phyloP scores from a whole-genome alignment of 2,329 filamentous ascomycete species.

The Cladosporium sp. region DNA sequence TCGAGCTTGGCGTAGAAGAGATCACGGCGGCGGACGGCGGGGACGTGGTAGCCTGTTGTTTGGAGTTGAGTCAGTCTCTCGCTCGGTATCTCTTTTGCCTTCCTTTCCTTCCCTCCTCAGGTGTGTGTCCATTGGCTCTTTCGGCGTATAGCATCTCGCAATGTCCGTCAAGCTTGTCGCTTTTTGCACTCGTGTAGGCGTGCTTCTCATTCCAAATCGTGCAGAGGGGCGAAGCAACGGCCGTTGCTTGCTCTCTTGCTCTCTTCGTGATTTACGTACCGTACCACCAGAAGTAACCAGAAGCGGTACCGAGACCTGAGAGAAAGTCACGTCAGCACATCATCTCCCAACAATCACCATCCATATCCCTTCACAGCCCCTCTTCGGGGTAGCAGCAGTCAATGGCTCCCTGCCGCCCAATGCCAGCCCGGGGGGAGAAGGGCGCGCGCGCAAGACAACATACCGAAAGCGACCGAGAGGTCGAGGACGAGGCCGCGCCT shows the following conservation, averaged over 20 bases:
- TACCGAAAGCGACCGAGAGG: constrained; percentile 62
- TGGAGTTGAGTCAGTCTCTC: constrained; percentile 10
- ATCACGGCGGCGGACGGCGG: constrained; percentile 60
- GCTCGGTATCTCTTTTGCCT: too few relatives aligned
- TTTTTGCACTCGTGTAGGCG: too few relatives aligned
- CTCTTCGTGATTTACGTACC: constrained; percentile 47
- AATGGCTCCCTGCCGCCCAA: background rate
- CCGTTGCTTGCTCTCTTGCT: too few relatives aligned
- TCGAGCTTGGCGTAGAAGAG: constrained; percentile 61
- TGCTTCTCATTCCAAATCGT: too few relatives aligned
- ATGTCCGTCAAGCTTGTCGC: too few relatives aligned
- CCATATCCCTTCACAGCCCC: background rate
- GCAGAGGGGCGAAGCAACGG: too few relatives aligned
- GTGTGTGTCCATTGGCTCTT: background rate
- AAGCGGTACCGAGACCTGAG: constrained; percentile 57
- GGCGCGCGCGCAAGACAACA: constrained; percentile 31
- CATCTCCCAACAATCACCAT: too few relatives aligned
- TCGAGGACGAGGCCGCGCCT: constrained; percentile 62
- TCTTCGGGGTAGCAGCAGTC: background rate
- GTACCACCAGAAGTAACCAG: constrained; percentile 67
- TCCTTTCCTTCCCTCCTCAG: background rate
- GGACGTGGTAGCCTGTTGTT: constrained; percentile 59
- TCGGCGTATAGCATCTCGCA: too few relatives aligned
- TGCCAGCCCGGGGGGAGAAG: too few relatives aligned
- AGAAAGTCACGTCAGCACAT: background rate